These are phyloP conservation scores for Pseudotsuga menziesii DNA, from an alignment of 75 land plant species.

Conservation along the genomic window DNA sequence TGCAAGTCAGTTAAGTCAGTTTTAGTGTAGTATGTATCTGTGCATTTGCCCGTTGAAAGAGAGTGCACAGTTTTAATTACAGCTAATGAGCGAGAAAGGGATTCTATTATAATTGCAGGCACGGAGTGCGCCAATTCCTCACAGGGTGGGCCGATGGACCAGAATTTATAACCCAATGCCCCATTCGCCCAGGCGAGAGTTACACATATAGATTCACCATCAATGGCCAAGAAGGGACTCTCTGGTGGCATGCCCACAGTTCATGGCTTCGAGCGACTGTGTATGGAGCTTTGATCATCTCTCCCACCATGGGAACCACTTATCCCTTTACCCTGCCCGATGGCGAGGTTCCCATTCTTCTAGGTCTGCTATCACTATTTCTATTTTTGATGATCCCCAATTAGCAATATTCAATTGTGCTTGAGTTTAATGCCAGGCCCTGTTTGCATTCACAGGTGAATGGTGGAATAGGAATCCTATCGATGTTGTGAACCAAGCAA, in stretches of 20 bases:
- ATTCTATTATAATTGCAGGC: slow-evolving; percentile 19
- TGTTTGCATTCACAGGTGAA: slow-evolving; percentile 23
- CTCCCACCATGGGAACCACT: slow-evolving; percentile 15
- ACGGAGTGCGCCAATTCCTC: slow-evolving; percentile 23
- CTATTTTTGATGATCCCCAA: background rate
- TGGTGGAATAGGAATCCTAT: slow-evolving; percentile 49
- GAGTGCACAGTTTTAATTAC: too few species aligned
- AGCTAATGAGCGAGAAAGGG: too few species aligned
- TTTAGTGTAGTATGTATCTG: too few species aligned
- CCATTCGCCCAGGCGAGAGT: slow-evolving; percentile 24
- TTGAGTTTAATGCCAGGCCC: background rate
- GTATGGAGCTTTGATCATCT: slow-evolving; percentile 47
- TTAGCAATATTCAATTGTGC: background rate
- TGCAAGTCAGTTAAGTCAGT: too few species aligned
- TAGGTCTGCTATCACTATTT: slow-evolving; percentile 17
- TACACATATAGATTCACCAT: slow-evolving; percentile 33
- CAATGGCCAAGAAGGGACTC: slow-evolving; percentile 37
- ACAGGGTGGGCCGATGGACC: slow-evolving; percentile 41
- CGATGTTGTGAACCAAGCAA: slow-evolving; percentile 14
- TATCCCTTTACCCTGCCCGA: slow-evolving; percentile 38
- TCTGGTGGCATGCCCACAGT: slow-evolving; percentile 43
- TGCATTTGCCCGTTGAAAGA: too few species aligned
- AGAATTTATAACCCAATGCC: slow-evolving; percentile 33
- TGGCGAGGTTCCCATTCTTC: slow-evolving; percentile 21
- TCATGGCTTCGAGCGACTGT: slow-evolving; percentile 58